These are phyloP conservation scores for Vicia faba DNA, from an alignment of 306 rosid species.

Conservation along the genomic window DNA sequence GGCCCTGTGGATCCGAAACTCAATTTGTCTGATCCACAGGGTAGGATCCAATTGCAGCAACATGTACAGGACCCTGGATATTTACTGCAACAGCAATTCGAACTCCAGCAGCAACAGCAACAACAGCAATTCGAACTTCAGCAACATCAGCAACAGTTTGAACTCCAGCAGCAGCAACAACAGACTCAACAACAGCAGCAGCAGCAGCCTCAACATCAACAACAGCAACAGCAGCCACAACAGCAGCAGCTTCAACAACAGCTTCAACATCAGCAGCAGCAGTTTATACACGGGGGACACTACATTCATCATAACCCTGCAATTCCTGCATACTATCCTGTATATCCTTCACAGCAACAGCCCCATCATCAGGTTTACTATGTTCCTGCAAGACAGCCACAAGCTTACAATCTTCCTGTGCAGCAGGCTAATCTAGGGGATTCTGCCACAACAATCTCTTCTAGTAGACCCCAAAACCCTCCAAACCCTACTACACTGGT, in stretches of 20 bases:
- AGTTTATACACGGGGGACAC: constrained; percentile 75
- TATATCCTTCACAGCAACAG: constrained; percentile 85
- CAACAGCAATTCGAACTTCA: constrained; percentile 14
- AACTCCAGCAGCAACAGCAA: constrained; percentile 46
- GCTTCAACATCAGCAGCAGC: constrained; percentile 52
- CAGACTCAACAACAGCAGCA: constrained; percentile 43
- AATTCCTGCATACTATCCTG: constrained; percentile 71
- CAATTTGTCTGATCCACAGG: constrained; percentile 59
- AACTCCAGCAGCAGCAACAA: constrained; percentile 11
- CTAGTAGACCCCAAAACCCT: constrained; percentile 64
- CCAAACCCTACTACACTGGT: constrained; percentile 58
- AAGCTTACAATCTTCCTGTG: constrained; percentile 63
- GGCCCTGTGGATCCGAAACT: constrained; percentile 60
- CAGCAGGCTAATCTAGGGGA: constrained; percentile 74
- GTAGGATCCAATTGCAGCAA: constrained; percentile 76
- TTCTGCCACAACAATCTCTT: constrained; percentile 46
- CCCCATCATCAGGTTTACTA: constrained; percentile 69
- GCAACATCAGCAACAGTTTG: constrained; percentile 6
- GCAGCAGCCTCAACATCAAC: constrained; percentile 47
- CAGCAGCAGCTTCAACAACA: constrained; percentile 21
- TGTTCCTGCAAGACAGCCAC: constrained; percentile 77
- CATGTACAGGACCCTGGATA: constrained; percentile 75
- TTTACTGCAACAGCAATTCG: constrained; percentile 72
- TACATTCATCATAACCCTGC: constrained; percentile 70
- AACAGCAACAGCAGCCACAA: constrained; percentile 28